Base-by-base conservation (phyloP, 805 yeast species). In the Debaryomyces maramus region DNA sequence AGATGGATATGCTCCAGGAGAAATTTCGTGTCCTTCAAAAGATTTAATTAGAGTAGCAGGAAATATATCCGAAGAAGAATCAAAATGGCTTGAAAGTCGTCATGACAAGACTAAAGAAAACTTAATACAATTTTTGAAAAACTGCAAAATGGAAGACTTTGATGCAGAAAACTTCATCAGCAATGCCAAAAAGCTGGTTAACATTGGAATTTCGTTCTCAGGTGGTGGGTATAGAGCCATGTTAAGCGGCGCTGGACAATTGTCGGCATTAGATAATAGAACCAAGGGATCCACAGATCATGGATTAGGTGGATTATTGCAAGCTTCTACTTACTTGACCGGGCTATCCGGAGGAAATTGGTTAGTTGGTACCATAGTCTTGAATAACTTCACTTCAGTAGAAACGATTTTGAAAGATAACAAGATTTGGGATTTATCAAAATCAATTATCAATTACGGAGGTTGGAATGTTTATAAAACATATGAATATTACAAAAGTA, bases 141-240 rank as follows among this genome's bases (percentile, higher is more conserved):
- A 72, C 17, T 71, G 78, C 4, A 67, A 68, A 33, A 57, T 77
- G 59, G 56, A 65, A 11, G 76, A 74, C 51, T 75, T 75, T 44
- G 73, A 77, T 46, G 71, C 76, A 1, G 67, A 63, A 16, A 55
- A 51, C 0, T 80, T 67, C 44, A 50, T 61, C 43, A 30, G 48
- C 11, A 21, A 38, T 16, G 57, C 61, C 34, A 53, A 58, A 38
- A 51, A 55, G 16, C 54, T 69, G 22, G 49, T 66, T 35, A 53
- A 53, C 21, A 60, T 66, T 13, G 72, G 70, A 8, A 16, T 65
- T 14, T 65, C 71, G 1, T 65, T 65, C 30, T 39, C 87, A 11
- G 96, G 96, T 32, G 96, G 97, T 56, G 96, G 96, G 3, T 88
- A 86, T 60, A 75, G 97, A 45, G 95, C 96, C 23, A 86, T 88